These are phyloP conservation scores for Aspergillaceae sp. DNA, from an alignment of 2,329 filamentous ascomycete genomes.

Conservation along the genomic window DNA sequence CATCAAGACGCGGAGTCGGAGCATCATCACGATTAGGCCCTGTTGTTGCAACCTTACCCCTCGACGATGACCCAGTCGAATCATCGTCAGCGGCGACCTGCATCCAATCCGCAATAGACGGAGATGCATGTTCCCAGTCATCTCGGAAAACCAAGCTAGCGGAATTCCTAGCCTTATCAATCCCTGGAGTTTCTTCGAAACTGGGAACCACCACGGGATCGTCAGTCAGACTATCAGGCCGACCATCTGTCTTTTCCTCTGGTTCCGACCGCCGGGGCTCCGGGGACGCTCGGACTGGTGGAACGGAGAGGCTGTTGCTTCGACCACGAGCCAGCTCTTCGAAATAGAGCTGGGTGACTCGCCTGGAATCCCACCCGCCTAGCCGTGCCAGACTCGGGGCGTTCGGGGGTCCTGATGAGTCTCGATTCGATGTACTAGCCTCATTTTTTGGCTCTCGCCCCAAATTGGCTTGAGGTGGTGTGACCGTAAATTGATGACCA, in stretches of 20 bases:
- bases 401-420: slow-evolving; percentile 36
- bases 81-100: slow-evolving; percentile 35
- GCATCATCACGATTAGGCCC: slow-evolving; percentile 10
- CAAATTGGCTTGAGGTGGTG: slow-evolving; percentile 15
- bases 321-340: slow-evolving; percentile 37
- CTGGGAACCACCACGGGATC: slow-evolving; percentile 29
- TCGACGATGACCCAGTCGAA: slow-evolving; percentile 25
- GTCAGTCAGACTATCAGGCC: slow-evolving; percentile 23
- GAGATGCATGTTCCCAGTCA: slow-evolving; percentile 43
- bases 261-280: slow-evolving; percentile 11
- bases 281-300: slow-evolving; percentile 14
- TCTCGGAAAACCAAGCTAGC: slow-evolving; percentile 38
- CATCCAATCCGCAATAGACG: slow-evolving; percentile 44
- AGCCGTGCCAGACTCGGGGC: slow-evolving; percentile 47
- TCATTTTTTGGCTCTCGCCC: slow-evolving; percentile 29
- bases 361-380: slow-evolving; percentile 47
- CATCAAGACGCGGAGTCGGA: slow-evolving; percentile 18
- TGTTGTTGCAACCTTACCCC: slow-evolving; percentile 4
- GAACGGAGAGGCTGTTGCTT: slow-evolving; percentile 15
- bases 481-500: slow-evolving; percentile 9
- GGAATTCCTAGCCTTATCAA: slow-evolving; percentile 22
- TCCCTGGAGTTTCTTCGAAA: slow-evolving; percentile 20
- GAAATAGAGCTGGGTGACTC: slow-evolving; percentile 48
- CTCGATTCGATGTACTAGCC: slow-evolving; percentile 26
- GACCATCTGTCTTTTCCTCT: slow-evolving; percentile 10